Conservation (phyloP, 1,284 basidiomycete genomes). For the Malassezia arunalokei region DNA sequence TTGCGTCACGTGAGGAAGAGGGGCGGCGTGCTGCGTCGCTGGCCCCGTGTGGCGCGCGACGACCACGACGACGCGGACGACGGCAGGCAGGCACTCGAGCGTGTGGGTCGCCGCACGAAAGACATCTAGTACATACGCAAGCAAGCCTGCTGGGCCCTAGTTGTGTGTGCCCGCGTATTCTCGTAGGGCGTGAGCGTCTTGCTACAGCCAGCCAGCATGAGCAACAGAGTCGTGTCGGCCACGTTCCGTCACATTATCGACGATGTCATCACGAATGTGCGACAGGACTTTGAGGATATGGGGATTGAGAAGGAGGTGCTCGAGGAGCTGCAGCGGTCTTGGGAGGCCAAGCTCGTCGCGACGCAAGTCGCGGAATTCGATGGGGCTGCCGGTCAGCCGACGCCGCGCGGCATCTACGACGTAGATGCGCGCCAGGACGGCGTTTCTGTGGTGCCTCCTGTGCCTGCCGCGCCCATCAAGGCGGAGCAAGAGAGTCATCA, state of each 20-base stretch:
- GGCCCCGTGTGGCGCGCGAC: too few relatives aligned
- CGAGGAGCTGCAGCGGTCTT: slow-evolving; percentile 76
- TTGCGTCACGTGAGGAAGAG: too few relatives aligned
- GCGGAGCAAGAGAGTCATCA: not conserved
- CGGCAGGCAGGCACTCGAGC: too few relatives aligned
- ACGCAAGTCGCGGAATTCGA: slow-evolving; percentile 91
- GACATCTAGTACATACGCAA: too few relatives aligned
- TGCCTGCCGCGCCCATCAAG: not conserved
- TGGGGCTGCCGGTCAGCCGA: slow-evolving; percentile 46
- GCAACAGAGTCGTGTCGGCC: slow-evolving; percentile 50
- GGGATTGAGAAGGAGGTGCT: slow-evolving; percentile 85
- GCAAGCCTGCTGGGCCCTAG: not conserved
- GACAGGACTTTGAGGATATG: slow-evolving; percentile 90
- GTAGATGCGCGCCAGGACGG: too few relatives aligned
- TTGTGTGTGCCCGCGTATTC: not conserved
- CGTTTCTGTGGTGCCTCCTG: too few relatives aligned
- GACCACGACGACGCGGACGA: too few relatives aligned
- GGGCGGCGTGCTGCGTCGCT: too few relatives aligned
- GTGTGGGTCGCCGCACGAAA: too few relatives aligned
- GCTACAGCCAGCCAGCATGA: slow-evolving; percentile 4
- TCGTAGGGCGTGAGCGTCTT: not conserved
- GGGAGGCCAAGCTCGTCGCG: slow-evolving; percentile 81
- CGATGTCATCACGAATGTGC: slow-evolving; percentile 78
- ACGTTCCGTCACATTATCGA: slow-evolving; percentile 91
- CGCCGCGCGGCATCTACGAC: slow-evolving; percentile 4